A percentile compares a stretch with the other conserved stretches of the same genome.
Conservation (phyloP, 2,329 filamentous ascomycete genomes). For the Chrysosporium keratinophilum region DNA sequence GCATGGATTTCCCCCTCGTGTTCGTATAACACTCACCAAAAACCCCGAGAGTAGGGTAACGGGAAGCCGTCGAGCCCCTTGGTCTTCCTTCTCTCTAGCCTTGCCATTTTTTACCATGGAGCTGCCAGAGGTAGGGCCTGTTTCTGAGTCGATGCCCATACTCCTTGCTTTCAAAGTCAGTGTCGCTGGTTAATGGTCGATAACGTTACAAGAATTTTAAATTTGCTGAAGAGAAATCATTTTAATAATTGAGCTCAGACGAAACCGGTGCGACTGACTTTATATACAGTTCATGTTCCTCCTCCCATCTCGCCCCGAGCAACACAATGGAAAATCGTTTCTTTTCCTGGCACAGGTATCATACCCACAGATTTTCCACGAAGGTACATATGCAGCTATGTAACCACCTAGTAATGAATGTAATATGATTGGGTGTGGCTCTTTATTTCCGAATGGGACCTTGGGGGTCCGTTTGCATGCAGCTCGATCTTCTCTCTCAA, state of each 20-base stretch:
- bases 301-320: not conserved
- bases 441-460: not conserved
- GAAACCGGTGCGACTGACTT: not conserved
- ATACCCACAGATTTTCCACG: not conserved
- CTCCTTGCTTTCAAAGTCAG: not conserved
- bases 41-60: constrained; percentile 54
- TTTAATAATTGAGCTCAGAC: not conserved
- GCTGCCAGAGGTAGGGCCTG: not conserved
- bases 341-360: not conserved
- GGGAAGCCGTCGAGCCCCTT: constrained; percentile 36
- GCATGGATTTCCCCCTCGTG: not conserved
- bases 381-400: constrained; percentile 1
- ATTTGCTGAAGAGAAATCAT: not conserved
- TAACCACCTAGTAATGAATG: not conserved
- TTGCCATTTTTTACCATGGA: not conserved
- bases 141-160: not conserved
- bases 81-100: not conserved
- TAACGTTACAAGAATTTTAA: not conserved
- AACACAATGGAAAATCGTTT: not conserved
- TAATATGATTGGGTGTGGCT: not conserved
- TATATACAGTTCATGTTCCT: not conserved
- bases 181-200: not conserved
- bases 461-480: not conserved
- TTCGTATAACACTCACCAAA: constrained; percentile 31
- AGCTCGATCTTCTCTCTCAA: constrained; percentile 1